Evolutionary conservation across 1,139 yeast species (phyloP), one percentile per base, ranked within the genome.

Genomic region (Scheffersomyces cryptocercus): DNA sequence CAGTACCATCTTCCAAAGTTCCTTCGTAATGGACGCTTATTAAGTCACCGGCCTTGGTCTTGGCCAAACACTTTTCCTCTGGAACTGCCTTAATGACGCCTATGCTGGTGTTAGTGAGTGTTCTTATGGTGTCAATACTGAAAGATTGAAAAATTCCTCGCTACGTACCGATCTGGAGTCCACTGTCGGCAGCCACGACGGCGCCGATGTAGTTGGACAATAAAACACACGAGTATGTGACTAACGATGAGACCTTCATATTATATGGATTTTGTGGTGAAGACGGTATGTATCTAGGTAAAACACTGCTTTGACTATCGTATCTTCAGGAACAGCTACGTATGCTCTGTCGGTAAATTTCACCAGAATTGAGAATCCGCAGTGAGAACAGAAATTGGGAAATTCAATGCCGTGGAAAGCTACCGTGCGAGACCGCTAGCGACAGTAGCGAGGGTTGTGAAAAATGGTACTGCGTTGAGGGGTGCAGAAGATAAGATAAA

Each of bases 11-110:
- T 45, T 71, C 80, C 47, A 88, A 74, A 39, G 65, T 69, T 28
- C 96, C 97, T 30, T 80, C 77, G 68, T 88, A 88, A 64, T 88
- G 95, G 40, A 88, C 91, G 26, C 77, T 65, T 31, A 88, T 79
- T 1, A 55, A 49, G 61, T 88, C 95, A 15, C 95, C 95, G 29
- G 68, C 62, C 47, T 73, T 62, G 29, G 93, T 77, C 59, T 73
- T 78, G 46, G 75, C 66, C 26, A 62, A 58, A 65, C 96, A 88
- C 41, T 79, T 73, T 7, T 58, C 69, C 12, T 60, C 73, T 7
- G 81, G 74, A 38, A 79, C 67, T 50, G 73, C 69, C 42, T 78
- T 68, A 40, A 73, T 61, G 39, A 79, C 64, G 11, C 80, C 81
- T 60, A 37, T 11, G 10, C 28, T 16, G 53, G 46, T 49, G 47